These are phyloP conservation scores for Salix purpurea DNA, from an alignment of 345 rosid genomes.

Conservation along the genomic window DNA sequence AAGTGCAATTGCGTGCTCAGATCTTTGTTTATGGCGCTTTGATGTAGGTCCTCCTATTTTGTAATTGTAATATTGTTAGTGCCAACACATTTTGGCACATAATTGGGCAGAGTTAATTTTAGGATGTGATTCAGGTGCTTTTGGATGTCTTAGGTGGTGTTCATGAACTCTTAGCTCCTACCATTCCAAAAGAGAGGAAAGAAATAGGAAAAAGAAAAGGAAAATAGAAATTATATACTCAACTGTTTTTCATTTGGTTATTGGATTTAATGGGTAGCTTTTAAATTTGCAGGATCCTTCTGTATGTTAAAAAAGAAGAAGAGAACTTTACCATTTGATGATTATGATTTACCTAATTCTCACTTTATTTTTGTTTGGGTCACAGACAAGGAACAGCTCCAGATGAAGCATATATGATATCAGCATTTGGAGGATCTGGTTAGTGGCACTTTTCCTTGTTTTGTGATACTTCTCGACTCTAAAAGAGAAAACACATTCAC, in stretches of 20 bases:
- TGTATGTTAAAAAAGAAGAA: not conserved
- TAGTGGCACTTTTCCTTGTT: slow-evolving; percentile 18
- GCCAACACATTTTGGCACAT: not conserved
- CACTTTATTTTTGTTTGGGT: slow-evolving; percentile 11
- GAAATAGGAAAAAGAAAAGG: not conserved
- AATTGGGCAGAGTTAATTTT: not conserved
- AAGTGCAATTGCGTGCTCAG: slow-evolving; percentile 98
- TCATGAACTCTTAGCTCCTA: not conserved
- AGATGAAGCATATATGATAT: slow-evolving; percentile 93
- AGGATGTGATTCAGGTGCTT: not conserved
- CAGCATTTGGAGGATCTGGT: slow-evolving; percentile 97
- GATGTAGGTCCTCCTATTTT: slow-evolving; percentile 53
- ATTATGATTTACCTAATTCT: not conserved
- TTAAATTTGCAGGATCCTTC: not conserved
- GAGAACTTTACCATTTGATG: not conserved
- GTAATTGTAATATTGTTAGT: not conserved
- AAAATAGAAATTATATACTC: not conserved
- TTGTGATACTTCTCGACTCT: not conserved
- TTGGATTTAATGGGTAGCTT: not conserved
- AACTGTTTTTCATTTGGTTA: not conserved
- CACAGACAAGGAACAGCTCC: slow-evolving; percentile 88
- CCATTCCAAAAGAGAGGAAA: not conserved
- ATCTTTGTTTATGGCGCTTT: slow-evolving; percentile 95
- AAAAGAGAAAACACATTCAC: slow-evolving; percentile 2
- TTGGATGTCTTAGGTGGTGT: not conserved